These are phyloP conservation scores for Naganishia albida DNA, from an alignment of 1,284 basidiomycete species.

Conservation along the genomic window DNA sequence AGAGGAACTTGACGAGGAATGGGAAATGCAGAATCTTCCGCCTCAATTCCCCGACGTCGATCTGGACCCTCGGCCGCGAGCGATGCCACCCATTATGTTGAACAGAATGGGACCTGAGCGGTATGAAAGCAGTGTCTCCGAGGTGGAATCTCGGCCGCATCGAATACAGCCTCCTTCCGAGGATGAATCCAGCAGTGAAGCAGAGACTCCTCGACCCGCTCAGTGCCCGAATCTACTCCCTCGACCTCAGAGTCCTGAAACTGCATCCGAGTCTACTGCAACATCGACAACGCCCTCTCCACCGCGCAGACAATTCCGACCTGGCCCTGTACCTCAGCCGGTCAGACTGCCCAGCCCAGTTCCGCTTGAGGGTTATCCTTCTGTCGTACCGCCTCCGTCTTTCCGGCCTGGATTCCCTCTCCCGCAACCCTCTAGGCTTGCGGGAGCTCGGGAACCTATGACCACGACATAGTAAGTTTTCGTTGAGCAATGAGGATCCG, in stretches of 20 bases:
- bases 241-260: conserved; percentile 1
- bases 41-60: conserved; percentile 40
- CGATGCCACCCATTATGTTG: conserved; percentile 20
- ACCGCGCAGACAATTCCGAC: conserved; percentile 28
- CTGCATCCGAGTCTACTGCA: background rate
- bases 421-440: conserved; percentile 38
- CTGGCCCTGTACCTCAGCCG: conserved; percentile 43
- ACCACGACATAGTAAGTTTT: conserved; percentile 50
- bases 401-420: conserved; percentile 35
- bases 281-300: conserved; percentile 17
- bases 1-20: conserved; percentile 36
- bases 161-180: background rate
- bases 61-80: conserved; percentile 12
- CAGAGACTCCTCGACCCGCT: conserved; percentile 6
- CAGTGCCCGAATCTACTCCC: conserved; percentile 5
- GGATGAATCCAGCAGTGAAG: background rate
- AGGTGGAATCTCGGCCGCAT: background rate
- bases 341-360: conserved; percentile 52
- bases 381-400: conserved; percentile 36
- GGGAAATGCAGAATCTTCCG: conserved; percentile 45
- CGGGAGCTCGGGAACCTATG: conserved; percentile 49
- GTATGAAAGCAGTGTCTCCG: conserved; percentile 4
- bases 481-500: no score
- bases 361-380: conserved; percentile 34
- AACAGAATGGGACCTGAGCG: background rate